Conservation (phyloP, 139 green algal genomes). For the Micromonas pusilla region DNA sequence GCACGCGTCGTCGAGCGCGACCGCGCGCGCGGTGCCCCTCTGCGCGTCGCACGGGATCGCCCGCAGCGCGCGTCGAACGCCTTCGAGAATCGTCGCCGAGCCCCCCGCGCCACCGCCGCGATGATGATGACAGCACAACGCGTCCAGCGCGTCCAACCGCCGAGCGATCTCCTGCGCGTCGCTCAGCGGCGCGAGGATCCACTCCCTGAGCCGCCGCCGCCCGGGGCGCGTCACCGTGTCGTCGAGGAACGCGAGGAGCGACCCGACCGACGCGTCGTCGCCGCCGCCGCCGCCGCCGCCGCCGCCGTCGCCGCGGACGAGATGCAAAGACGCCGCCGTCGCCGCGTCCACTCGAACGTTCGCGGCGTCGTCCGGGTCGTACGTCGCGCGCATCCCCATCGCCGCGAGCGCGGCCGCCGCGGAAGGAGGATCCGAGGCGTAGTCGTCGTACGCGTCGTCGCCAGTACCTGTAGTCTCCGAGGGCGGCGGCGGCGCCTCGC, state of each 20-base stretch:
- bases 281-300: neutral
- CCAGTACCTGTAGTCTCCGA: neutral
- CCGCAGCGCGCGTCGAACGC: too few species aligned
- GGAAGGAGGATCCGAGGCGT: neutral
- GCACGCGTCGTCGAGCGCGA: neutral
- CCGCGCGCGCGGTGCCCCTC: neutral
- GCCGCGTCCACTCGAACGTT: slow-evolving; percentile 1
- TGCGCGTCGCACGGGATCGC: too few species aligned
- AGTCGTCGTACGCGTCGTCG: neutral
- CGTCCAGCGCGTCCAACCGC: slow-evolving; percentile 35
- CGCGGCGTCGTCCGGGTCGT: neutral
- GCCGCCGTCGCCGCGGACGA: neutral
- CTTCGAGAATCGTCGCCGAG: too few species aligned
- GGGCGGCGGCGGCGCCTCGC: neutral
- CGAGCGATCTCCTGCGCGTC: slow-evolving; percentile 55
- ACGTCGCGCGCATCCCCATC: neutral
- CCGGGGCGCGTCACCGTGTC: slow-evolving; percentile 78
- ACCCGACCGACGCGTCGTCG: neutral
- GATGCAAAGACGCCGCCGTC: neutral
- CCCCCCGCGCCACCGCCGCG: too few species aligned
- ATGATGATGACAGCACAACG: neutral
- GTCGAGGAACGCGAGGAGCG: slow-evolving; percentile 76
- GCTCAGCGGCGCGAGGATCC: slow-evolving; percentile 77
- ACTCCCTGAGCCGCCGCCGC: slow-evolving; percentile 74
- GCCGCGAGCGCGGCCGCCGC: neutral